Conservation (phyloP, 202 grass and related monocot species). For the Eragrostis tef region DNA sequence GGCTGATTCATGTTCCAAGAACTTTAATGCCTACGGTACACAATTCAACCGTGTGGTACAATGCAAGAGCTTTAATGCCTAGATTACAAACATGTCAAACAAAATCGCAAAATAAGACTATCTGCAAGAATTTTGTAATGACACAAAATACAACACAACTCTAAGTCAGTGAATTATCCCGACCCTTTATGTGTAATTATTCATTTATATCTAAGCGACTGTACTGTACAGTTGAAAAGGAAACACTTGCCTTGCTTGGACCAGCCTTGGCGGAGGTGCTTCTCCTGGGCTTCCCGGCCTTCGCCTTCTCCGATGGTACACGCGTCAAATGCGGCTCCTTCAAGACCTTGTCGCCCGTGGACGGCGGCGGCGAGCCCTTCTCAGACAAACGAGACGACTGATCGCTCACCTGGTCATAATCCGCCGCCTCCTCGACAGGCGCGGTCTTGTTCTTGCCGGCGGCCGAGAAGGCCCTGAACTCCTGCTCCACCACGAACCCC, state of each 20-base stretch:
- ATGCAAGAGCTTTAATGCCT: not conserved
- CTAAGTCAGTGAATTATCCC: not conserved
- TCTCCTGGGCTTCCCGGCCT: constrained; percentile 41
- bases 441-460: constrained; percentile 51
- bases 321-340: constrained; percentile 38
- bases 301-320: constrained; percentile 38
- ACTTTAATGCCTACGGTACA: no score
- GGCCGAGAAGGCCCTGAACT: constrained; percentile 46
- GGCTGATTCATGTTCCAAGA: no score
- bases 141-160: constrained; percentile 4
- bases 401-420: constrained; percentile 16
- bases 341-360: constrained; percentile 35
- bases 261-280: constrained; percentile 44
- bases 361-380: constrained; percentile 19
- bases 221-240: not conserved
- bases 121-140: constrained; percentile 18
- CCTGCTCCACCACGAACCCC: constrained; percentile 56
- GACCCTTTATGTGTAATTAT: not conserved
- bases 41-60: constrained; percentile 1
- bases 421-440: constrained; percentile 45
- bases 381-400: constrained; percentile 14
- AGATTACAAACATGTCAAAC: not conserved
- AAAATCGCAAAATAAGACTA: not conserved
- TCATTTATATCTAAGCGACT: not conserved
- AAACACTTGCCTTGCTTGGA: constrained; percentile 58